These are phyloP conservation scores for Comarum palustre DNA, from an alignment of 306 rosid genomes.

Conservation along the genomic window DNA sequence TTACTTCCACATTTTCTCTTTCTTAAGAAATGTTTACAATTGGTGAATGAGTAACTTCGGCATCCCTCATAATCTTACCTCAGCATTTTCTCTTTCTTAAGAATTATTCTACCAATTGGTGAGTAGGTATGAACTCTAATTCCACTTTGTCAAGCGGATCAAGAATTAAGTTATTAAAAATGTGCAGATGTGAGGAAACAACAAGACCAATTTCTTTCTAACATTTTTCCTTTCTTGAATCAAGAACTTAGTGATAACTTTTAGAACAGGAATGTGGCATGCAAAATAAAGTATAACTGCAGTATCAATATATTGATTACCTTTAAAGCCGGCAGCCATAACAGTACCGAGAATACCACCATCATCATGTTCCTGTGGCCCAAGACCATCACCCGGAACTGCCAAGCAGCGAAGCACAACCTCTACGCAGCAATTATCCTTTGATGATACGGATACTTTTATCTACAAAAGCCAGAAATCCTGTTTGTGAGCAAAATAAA, in stretches of 20 bases:
- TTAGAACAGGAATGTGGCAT: not conserved
- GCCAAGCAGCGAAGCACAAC: constrained; percentile 88
- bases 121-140: not conserved
- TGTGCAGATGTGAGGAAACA: not conserved
- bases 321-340: constrained; percentile 95
- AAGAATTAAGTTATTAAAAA: not conserved
- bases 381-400: constrained; percentile 76
- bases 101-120: too few species aligned
- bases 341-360: constrained; percentile 79
- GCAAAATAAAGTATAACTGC: not conserved
- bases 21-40: not conserved
- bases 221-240: not conserved
- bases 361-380: constrained; percentile 51
- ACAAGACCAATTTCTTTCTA: not conserved
- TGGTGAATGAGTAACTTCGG: not conserved
- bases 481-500: constrained; percentile 19
- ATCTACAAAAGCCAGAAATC: constrained; percentile 43
- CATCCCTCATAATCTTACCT: not conserved
- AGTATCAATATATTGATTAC: constrained; percentile 37
- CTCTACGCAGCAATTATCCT: constrained; percentile 72
- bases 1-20: not conserved
- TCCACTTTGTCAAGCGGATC: not conserved
- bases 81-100: not conserved
- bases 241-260: not conserved
- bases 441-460: constrained; percentile 64